Base-by-base conservation (phyloP, 2,329 filamentous ascomycete genomes). In the Fusarium sp. region DNA sequence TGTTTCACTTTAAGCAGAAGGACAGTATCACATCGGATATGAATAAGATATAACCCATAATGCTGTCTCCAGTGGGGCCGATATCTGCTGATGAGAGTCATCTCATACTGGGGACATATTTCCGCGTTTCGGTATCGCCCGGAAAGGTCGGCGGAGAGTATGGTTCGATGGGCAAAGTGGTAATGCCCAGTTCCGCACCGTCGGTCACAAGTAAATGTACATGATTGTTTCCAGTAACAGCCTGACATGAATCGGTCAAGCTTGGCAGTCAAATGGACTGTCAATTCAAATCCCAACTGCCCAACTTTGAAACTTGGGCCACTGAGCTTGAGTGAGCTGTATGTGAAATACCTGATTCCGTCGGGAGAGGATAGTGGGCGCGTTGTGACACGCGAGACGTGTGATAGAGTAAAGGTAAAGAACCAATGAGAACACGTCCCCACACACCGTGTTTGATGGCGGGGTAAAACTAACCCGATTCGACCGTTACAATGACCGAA, bases 401-500 rank as follows among this genome's bases (percentile, higher is more conserved):
- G 12, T 10, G 22, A 22, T 1, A 4, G 20, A 10, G 43, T 47
- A 20, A 17, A 45, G 43, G 43, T 25, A 20, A 47, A 25, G 15
- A 63, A 22, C 66, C 63, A 69, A 69, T 70, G 43, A 45, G 14
- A 20, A 32, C 58, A 2, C 25, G n/a, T 50, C 59, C 68, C 66
- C 63, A 61, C 38, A 38, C 57, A 67, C 63, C 45, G 7, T 25
- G 20, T 9, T 25, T 25, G 7, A 22, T 45, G 43, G 12, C 14
- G 43, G 40, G 40, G 12, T 7, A 45, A 9, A 15, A 45, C 9
- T 25, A 22, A 20, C 20, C 40, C 40, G 20, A 45, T 45, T 14
- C 40, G 20, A 14, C 4, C 11, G 4, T 45, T 45, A 7, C 20
- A 45, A 45, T 8, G 8, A 15, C 40, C 40, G 20, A 45, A 45